Conservation (phyloP, 2,329 filamentous ascomycete species). For the Neofusicoccum sp. region DNA sequence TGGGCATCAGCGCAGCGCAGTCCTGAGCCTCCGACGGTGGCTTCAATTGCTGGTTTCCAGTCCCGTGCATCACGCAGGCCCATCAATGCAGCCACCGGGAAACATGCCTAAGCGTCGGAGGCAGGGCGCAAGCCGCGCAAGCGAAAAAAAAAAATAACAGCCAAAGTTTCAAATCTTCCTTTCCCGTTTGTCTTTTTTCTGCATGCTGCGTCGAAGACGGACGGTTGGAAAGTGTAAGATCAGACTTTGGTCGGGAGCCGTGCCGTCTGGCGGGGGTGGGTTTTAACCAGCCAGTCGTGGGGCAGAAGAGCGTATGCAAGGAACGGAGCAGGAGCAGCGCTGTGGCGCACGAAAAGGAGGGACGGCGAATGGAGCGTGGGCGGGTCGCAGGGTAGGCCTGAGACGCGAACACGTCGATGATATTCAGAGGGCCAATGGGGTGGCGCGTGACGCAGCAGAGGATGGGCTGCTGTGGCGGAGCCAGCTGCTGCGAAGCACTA, state of each 20-base stretch:
- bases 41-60: background rate
- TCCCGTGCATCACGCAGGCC: background rate
- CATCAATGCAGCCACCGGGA: no score
- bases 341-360: background rate
- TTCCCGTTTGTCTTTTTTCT: background rate
- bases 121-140: background rate
- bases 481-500: background rate
- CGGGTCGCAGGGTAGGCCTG: background rate
- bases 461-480: slow-evolving; percentile 1
- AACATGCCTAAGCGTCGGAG: no score
- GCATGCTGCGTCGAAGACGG: background rate
- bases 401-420: background rate
- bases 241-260: background rate
- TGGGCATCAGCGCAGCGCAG: background rate
- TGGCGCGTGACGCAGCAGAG: background rate
- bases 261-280: background rate
- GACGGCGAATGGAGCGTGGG: background rate
- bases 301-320: background rate
- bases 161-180: background rate
- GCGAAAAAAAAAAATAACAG: background rate
- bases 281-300: background rate
- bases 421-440: background rate
- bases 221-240: background rate
- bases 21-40: background rate
- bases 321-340: background rate